Conservation (phyloP, 2,329 filamentous ascomycete genomes). For the Penicillium paneum region DNA sequence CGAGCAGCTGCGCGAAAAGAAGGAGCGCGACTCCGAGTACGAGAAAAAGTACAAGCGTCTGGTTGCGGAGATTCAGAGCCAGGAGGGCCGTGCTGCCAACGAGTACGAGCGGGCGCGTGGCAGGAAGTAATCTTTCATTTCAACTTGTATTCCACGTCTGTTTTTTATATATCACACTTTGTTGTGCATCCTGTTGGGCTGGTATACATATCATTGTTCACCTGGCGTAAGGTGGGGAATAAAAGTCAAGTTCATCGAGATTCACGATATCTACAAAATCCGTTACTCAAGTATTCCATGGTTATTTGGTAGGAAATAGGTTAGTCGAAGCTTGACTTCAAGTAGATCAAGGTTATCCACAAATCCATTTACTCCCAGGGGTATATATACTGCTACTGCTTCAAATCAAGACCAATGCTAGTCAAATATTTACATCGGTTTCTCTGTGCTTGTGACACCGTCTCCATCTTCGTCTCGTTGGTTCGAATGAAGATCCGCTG, state of each 20-base stretch:
- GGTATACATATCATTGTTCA: constrained; percentile 19
- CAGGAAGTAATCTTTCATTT: constrained; percentile 44
- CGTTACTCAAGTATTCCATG: neutral
- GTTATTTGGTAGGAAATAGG: neutral
- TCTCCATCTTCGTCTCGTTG: constrained; percentile 48
- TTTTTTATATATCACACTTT: constrained; percentile 11
- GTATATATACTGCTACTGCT: constrained; percentile 38
- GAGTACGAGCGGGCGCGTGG: constrained; percentile 83
- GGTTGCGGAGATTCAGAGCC: constrained; percentile 90
- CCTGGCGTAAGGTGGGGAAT: constrained; percentile 22
- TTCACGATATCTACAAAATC: neutral
- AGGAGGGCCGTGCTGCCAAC: constrained; percentile 84
- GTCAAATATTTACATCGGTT: constrained; percentile 50
- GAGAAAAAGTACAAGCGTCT: constrained; percentile 93
- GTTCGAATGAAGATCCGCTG: constrained; percentile 47
- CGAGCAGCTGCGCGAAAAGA: constrained; percentile 88
- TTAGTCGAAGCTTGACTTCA: neutral
- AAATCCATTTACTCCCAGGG: neutral
- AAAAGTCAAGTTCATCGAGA: constrained; percentile 19
- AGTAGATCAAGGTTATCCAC: neutral
- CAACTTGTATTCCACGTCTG: constrained; percentile 8
- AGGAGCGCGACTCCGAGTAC: constrained; percentile 86
- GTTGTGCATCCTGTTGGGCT: constrained; percentile 11
- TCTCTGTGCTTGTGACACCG: constrained; percentile 39
- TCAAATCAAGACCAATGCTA: constrained; percentile 48